phyloP scores from a whole-genome alignment of 1,139 yeast genomes.

The Citeromyces hawaiiensis region DNA sequence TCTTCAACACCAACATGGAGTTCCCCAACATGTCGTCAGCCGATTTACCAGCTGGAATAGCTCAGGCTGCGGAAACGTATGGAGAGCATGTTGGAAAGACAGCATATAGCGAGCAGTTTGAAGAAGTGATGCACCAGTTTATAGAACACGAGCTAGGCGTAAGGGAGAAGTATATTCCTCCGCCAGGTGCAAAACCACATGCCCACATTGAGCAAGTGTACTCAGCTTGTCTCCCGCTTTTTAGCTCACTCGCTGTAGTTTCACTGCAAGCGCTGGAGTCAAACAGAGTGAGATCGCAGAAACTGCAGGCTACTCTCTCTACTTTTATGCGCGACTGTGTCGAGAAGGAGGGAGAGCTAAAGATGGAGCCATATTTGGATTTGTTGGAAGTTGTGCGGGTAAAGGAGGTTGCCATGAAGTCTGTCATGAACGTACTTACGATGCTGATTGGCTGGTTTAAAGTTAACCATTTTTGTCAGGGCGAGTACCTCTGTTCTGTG shows the following conservation, averaged over 20 bases:
- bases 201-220: conserved; percentile 51
- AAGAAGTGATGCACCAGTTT: conserved; percentile 23
- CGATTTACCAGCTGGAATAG: conserved; percentile 57
- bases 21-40: neutral
- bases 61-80: conserved; percentile 64
- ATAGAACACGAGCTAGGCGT: conserved; percentile 60
- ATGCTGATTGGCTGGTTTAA: conserved; percentile 68
- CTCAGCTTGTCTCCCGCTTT: conserved; percentile 30
- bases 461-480: conserved; percentile 61
- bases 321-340: conserved; percentile 1
- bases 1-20: neutral
- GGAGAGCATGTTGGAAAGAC: conserved; percentile 50
- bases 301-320: conserved; percentile 6
- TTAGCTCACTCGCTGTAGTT: conserved; percentile 53
- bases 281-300: conserved; percentile 16
- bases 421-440: conserved; percentile 40
- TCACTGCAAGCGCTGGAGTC: conserved; percentile 48
- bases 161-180: conserved; percentile 1
- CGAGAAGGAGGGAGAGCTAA: conserved; percentile 7
- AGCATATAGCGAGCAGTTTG: conserved; percentile 43
- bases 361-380: conserved; percentile 9
- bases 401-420: conserved; percentile 52
- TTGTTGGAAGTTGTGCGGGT: conserved; percentile 35
- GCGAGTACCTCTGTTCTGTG: conserved; percentile 59
- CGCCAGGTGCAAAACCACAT: conserved; percentile 16